Percentiles rank a stretch among this genome's conserved stretches.
Evolutionary conservation across 2,329 filamentous ascomycete genomes (phyloP).

Genomic region (Penicillium palitans): DNA sequence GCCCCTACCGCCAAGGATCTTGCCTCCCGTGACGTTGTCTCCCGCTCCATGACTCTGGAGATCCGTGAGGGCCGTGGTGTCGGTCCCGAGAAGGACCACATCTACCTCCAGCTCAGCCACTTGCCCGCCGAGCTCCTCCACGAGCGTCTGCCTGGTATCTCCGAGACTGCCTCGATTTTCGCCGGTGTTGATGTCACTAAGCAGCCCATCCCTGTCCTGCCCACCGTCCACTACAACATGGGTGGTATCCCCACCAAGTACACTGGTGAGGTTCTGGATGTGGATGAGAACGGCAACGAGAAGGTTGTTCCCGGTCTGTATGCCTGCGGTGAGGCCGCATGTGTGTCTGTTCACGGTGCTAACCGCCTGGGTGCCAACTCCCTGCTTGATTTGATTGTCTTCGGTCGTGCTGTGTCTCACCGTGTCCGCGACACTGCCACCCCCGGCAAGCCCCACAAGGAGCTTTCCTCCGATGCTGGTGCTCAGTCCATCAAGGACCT

Average conservation of each 20-base stretch:
- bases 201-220: conserved; percentile 93
- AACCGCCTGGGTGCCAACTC: conserved; percentile 99
- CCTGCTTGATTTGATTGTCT: conserved; percentile 94
- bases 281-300: conserved; percentile 84
- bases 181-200: conserved; percentile 95
- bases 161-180: conserved; percentile 96
- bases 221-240: conserved; percentile 99
- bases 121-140: conserved; percentile 87
- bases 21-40: conserved; percentile 92
- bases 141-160: conserved; percentile 97
- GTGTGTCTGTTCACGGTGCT: conserved; percentile 95
- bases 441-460: conserved; percentile 76
- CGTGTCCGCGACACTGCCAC: conserved; percentile 93
- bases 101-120: conserved; percentile 97
- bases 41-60: conserved; percentile 96
- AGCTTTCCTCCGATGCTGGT: conserved; percentile 80
- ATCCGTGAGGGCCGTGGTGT: conserved; percentile 97
- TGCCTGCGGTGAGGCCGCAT: conserved; percentile 95
- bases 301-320: conserved; percentile 92
- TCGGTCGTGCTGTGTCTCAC: conserved; percentile 95
- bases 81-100: conserved; percentile 95
- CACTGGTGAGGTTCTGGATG: conserved; percentile 90
- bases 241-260: conserved; percentile 97
- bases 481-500: conserved; percentile 82
- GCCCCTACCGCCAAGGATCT: conserved; percentile 97